These are phyloP conservation scores for Colletotrichum salicis DNA, from an alignment of 2,329 filamentous ascomycete species.

Conservation along the genomic window DNA sequence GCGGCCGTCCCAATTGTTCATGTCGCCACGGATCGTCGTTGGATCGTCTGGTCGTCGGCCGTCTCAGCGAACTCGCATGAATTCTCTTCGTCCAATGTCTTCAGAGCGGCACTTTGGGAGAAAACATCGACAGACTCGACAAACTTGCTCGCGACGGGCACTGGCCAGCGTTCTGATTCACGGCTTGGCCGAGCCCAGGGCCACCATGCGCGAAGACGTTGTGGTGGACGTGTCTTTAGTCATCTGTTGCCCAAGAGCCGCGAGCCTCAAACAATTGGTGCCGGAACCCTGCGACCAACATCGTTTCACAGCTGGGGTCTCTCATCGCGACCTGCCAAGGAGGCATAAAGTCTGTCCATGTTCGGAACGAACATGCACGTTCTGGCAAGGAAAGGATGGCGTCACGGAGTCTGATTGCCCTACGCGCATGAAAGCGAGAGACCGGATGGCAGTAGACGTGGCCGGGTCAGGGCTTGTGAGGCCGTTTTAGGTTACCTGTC, in stretches of 20 bases:
- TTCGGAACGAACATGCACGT: conserved; percentile 33
- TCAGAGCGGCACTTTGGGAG: neutral
- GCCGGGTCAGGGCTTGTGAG: conserved; percentile 28
- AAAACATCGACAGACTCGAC: conserved; percentile 12
- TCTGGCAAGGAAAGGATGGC: conserved; percentile 10
- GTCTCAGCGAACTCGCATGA: conserved; percentile 26
- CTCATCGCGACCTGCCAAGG: conserved; percentile 12
- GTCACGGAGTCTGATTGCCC: conserved; percentile 20
- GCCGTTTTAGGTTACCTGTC: conserved; percentile 30
- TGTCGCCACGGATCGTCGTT: conserved; percentile 19
- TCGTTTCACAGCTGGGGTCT: conserved; percentile 42
- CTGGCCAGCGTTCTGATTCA: conserved; percentile 24
- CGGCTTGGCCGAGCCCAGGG: conserved; percentile 31
- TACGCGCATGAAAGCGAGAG: conserved; percentile 27
- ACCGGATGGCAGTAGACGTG: conserved; percentile 32
- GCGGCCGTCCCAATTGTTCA: conserved; percentile 8
- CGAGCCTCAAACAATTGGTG: conserved; percentile 45
- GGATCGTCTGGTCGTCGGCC: conserved; percentile 27
- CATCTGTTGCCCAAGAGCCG: conserved; percentile 37
- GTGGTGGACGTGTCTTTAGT: conserved; percentile 6
- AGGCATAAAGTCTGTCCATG: conserved; percentile 33
- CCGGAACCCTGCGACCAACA: conserved; percentile 44
- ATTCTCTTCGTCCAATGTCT: conserved; percentile 24
- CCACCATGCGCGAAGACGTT: conserved; percentile 3
- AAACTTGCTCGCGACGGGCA: conserved; percentile 29